phyloP scores from a whole-genome alignment of 2,329 filamentous ascomycete species.

The Xylaria sp. region DNA sequence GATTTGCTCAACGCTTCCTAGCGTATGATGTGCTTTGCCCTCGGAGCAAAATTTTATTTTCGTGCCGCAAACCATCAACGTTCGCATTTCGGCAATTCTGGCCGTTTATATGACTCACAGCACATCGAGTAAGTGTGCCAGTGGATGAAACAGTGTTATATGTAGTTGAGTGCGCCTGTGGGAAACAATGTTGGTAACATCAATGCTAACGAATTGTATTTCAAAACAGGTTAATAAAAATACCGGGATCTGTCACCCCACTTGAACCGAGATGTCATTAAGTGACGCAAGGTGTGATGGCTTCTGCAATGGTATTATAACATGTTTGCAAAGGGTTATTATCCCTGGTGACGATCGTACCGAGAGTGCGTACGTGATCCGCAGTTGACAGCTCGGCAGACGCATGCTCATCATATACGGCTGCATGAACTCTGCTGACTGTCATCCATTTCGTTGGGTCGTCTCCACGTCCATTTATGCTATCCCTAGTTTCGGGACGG shows the following conservation, averaged over 20 bases:
- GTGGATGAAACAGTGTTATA: not conserved
- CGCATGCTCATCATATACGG: conserved; percentile 1
- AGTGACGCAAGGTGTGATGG: not conserved
- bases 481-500: not conserved
- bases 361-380: conserved; percentile 17
- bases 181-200: not conserved
- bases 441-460: conserved; percentile 3
- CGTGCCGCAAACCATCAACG: not conserved
- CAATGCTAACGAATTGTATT: not conserved
- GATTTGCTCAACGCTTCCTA: conserved; percentile 8
- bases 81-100: not conserved
- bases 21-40: not conserved
- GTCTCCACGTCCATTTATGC: not conserved
- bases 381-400: conserved; percentile 32
- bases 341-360: conserved; percentile 31
- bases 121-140: not conserved
- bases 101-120: not conserved
- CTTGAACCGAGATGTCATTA: not conserved
- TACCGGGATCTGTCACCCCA: not conserved
- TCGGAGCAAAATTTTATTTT: conserved; percentile 8
- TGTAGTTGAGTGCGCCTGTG: not conserved
- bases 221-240: not conserved
- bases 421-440: conserved; percentile 21
- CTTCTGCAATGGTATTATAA: not conserved
- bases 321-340: conserved; percentile 14